Conservation (phyloP, 2,329 filamentous ascomycete genomes). For the Talaromyces sp. region DNA sequence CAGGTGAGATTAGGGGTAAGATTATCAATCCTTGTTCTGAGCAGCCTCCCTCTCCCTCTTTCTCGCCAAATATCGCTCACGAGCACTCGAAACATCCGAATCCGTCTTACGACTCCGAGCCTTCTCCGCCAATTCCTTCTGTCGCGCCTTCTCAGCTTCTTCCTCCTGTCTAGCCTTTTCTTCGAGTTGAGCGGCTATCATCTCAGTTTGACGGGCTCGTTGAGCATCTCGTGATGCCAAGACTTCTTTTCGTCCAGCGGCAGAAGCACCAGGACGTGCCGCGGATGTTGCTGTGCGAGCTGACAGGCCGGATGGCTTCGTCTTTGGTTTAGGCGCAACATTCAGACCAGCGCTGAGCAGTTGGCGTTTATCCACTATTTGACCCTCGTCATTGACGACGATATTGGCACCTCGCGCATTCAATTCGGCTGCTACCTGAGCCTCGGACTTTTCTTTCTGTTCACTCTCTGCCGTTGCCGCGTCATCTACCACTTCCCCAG, state of each 20-base stretch:
- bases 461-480: slow-evolving; percentile 25
- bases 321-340: slow-evolving; percentile 52
- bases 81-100: slow-evolving; percentile 54
- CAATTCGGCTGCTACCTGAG: slow-evolving; percentile 52
- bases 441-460: slow-evolving; percentile 44
- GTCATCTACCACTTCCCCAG: slow-evolving; percentile 23
- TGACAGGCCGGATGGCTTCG: slow-evolving; percentile 11
- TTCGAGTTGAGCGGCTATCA: slow-evolving; percentile 57
- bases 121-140: slow-evolving; percentile 50
- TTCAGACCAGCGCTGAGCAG: slow-evolving; percentile 59
- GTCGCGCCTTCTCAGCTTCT: slow-evolving; percentile 54
- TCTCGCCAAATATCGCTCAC: slow-evolving; percentile 56
- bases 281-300: slow-evolving; percentile 15
- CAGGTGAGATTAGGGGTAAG: neutral
- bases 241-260: slow-evolving; percentile 22
- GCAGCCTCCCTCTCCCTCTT: slow-evolving; percentile 48
- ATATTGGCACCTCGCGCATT: slow-evolving; percentile 49
- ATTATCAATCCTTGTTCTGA: neutral
- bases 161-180: slow-evolving; percentile 51
- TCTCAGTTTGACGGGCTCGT: slow-evolving; percentile 53
- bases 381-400: slow-evolving; percentile 58
- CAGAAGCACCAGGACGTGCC: slow-evolving; percentile 16
- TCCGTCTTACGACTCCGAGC: slow-evolving; percentile 56
- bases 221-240: slow-evolving; percentile 40
- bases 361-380: slow-evolving; percentile 60